Conservation (phyloP, 768 basidiomycete genomes). For the Hygrocybe coccinea region DNA sequence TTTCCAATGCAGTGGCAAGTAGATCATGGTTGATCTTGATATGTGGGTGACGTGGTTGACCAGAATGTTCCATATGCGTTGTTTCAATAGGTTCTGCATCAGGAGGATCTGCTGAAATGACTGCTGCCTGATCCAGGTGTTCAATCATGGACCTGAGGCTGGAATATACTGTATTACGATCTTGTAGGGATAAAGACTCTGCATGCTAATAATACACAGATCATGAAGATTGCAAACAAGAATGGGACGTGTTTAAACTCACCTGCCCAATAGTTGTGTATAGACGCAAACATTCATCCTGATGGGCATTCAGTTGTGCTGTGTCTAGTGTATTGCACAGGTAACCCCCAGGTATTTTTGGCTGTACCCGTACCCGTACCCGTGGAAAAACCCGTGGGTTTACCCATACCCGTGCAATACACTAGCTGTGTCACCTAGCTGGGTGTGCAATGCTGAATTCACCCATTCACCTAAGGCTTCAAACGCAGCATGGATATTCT, state of each 20-base stretch:
- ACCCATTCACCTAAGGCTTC: not conserved
- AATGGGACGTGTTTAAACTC: not conserved
- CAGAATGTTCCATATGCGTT: slow-evolving; percentile 1
- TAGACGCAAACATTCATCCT: not conserved
- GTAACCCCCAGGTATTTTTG: too few relatives aligned
- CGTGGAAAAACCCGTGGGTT: too few relatives aligned
- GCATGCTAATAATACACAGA: not conserved
- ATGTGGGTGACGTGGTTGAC: slow-evolving; percentile 20
- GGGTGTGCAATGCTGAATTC: not conserved
- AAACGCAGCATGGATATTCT: not conserved
- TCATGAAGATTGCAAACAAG: not conserved
- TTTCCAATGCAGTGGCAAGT: slow-evolving; percentile 16
- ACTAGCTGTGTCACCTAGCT: not conserved
- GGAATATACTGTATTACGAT: not conserved
- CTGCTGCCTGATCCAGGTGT: slow-evolving; percentile 5
- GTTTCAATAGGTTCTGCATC: not conserved
- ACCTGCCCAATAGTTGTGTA: not conserved
- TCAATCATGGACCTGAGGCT: not conserved
- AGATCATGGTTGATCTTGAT: slow-evolving; percentile 25
- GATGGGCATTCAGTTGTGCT: not conserved
- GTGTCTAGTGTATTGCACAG: too few relatives aligned
- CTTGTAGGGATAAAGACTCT: not conserved
- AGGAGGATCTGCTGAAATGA: slow-evolving; percentile 6
- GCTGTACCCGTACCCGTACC: too few relatives aligned
- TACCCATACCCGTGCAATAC: too few relatives aligned